Evolutionary conservation across 495 filamentous ascomycete species (phyloP).

Genomic region (Podospora comata): DNA sequence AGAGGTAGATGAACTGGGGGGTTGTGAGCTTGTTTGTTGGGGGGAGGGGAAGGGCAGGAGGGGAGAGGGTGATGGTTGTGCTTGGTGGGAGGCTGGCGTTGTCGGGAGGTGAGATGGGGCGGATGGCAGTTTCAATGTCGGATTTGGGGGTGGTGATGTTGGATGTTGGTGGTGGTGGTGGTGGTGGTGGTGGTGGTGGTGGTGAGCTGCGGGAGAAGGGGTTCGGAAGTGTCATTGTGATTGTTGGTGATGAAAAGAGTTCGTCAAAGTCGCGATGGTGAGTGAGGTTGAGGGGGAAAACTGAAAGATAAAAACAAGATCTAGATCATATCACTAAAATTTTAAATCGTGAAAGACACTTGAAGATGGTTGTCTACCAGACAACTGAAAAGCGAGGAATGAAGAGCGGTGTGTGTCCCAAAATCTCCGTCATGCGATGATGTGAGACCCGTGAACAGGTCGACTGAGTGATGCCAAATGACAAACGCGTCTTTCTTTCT

Average conservation of each 20-base stretch:
- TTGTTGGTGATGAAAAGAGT: neutral
- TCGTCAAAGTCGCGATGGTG: neutral
- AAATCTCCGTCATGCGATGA: neutral
- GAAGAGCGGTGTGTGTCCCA: neutral
- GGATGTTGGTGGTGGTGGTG: neutral
- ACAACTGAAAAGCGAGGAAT: neutral
- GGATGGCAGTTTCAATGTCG: neutral
- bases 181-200: neutral
- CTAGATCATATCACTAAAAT: neutral
- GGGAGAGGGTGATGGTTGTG: constrained; percentile 33
- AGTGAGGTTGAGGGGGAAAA: neutral
- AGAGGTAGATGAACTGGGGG: constrained; percentile 42
- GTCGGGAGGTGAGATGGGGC: constrained; percentile 4
- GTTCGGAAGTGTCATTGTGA: neutral
- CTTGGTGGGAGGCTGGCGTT: constrained; percentile 29
- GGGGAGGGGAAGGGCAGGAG: constrained; percentile 9
- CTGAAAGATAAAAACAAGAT: neutral
- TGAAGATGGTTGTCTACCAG: too few species aligned
- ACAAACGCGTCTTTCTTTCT: neutral
- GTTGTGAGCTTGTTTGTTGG: constrained; percentile 36
- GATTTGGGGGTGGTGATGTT: constrained; percentile 22
- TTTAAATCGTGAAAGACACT: neutral
- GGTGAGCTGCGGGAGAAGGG: neutral
- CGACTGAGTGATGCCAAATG: neutral
- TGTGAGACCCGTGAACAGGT: neutral